Evolutionary conservation across 2,329 filamentous ascomycete genomes (phyloP), one percentile per base, ranked within the genome.

Genomic region (Trichoderma breve): DNA sequence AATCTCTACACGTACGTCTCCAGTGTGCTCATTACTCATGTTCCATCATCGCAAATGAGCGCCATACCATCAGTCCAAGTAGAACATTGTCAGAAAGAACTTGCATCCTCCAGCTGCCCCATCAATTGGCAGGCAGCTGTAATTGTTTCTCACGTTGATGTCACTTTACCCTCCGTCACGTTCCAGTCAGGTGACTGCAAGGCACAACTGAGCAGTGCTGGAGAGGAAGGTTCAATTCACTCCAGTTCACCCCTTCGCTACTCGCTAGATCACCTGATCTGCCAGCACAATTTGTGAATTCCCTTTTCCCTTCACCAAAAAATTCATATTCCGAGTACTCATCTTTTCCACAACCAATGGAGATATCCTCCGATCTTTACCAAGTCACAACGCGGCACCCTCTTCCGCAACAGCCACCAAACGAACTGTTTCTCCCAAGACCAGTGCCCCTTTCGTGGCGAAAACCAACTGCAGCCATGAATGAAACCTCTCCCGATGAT

Each of bases 341-440:
- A 21, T 21, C 2, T 21, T 21, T 6, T 51, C 43, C 9, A 21
- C 4, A 12, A 3, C 4, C 9, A 6, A 5, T 51, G 43, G n/a
- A n/a, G 0, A 21, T 12, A 11, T 21, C 4, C 43, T n/a, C n/a
- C n/a, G n/a, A 21, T 51, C 43, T 51, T 2, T n/a, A 51, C n/a
- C 43, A 21, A 51, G n/a, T n/a, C 3, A 11, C 9, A 21, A 12
- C 3, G 4, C n/a, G 7, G 18, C 39, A 6, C 5, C 12, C 18
- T 9, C 39, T 47, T 11, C 39, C 1, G 18, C 1, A 4, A 21
- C 39, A 9, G 8, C 3, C 39, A 18, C 2, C 39, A 47, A 18
- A 1, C 8, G 3, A 47, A n/a, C 18, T 0, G 8, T 2, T 21
- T 21, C 18, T n/a, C 11, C 8, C 39, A 47, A 0, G 0, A 1